phyloP scores from a whole-genome alignment of 1,139 yeast species.

The Debaryomyces singareniensis region DNA sequence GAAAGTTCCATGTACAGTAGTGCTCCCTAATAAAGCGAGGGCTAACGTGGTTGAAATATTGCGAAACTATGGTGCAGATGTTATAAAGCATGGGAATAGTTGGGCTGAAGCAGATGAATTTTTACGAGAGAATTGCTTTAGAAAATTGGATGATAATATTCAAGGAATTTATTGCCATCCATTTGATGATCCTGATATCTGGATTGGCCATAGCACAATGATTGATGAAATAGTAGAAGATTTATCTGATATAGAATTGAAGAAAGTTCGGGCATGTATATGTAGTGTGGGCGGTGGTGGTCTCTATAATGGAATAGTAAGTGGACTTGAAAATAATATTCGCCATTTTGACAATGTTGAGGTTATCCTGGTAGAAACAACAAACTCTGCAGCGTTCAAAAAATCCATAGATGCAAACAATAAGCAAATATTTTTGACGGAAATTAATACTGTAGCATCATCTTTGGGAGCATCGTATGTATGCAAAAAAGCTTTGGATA shows the following conservation, averaged over 20 bases:
- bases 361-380: constrained; percentile 30
- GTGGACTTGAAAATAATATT: constrained; percentile 20
- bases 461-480: constrained; percentile 37
- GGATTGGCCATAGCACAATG: constrained; percentile 36
- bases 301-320: constrained; percentile 30
- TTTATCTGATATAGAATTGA: constrained; percentile 10
- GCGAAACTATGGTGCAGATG: constrained; percentile 20
- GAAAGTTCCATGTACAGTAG: constrained; percentile 31
- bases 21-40: constrained; percentile 25
- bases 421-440: constrained; percentile 19
- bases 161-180: constrained; percentile 36
- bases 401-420: constrained; percentile 22
- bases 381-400: constrained; percentile 32
- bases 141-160: constrained; percentile 10
- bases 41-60: constrained; percentile 20
- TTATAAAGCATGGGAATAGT: constrained; percentile 25
- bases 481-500: constrained; percentile 21
- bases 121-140: constrained; percentile 17
- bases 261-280: constrained; percentile 25
- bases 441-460: constrained; percentile 31
- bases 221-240: constrained; percentile 26
- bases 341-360: constrained; percentile 15
- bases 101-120: constrained; percentile 34
- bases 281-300: constrained; percentile 45
- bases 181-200: constrained; percentile 30